Evolutionary conservation across 2,329 filamentous ascomycete genomes (phyloP).

Genomic region (Ambrosiella beaveri): DNA sequence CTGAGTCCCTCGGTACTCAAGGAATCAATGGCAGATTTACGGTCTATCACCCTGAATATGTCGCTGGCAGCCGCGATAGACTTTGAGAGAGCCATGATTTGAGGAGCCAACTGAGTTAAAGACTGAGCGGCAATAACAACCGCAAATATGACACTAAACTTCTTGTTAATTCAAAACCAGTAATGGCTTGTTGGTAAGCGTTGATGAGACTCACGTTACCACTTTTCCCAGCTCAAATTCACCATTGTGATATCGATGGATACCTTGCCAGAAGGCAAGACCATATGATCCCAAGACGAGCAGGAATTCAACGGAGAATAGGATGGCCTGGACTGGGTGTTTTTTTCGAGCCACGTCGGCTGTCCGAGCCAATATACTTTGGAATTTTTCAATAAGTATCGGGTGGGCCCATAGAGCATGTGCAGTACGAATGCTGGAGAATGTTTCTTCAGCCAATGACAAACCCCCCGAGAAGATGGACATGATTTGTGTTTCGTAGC

Average conservation of each 20-base stretch:
- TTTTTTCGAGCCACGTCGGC: constrained; percentile 25
- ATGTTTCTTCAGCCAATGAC: constrained; percentile 30
- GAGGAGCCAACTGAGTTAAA: constrained; percentile 30
- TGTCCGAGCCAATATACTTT: constrained; percentile 25
- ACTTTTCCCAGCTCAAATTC: constrained; percentile 31
- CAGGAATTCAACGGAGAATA: constrained; percentile 30
- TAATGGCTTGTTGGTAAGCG: neutral
- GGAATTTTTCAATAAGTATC: constrained; percentile 26
- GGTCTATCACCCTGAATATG: constrained; percentile 31
- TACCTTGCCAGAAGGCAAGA: constrained; percentile 35
- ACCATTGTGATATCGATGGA: constrained; percentile 27
- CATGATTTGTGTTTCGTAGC: constrained; percentile 27
- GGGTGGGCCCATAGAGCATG: constrained; percentile 34
- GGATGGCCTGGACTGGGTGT: constrained; percentile 24
- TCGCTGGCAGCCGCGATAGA: constrained; percentile 29
- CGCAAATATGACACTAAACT: constrained; percentile 27
- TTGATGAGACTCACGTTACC: constrained; percentile 23
- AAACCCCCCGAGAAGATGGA: constrained; percentile 26
- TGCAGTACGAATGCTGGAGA: constrained; percentile 31
- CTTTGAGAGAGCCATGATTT: constrained; percentile 28
- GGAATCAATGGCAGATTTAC: constrained; percentile 26
- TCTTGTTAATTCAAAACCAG: neutral
- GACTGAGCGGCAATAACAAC: constrained; percentile 29
- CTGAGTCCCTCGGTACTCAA: constrained; percentile 23
- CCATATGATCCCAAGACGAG: constrained; percentile 30